phyloP scores from a whole-genome alignment of 371 early-diverging fungal species.

The Circinella umbellata region DNA sequence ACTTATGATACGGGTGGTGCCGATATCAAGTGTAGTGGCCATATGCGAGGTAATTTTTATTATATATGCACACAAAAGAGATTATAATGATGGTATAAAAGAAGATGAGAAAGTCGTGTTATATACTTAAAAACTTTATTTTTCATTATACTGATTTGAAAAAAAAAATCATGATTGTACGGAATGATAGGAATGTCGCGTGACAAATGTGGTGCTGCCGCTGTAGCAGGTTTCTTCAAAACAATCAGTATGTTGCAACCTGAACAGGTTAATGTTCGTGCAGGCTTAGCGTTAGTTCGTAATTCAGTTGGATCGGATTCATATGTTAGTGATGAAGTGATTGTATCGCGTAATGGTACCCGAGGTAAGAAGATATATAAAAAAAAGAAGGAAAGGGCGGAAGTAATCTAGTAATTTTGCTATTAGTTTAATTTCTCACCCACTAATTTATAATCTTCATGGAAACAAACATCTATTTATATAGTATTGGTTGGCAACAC shows the following conservation, averaged over 20 bases:
- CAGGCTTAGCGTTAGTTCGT: constrained; percentile 77
- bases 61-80: not conserved
- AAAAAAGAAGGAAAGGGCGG: too few relatives aligned
- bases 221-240: constrained; percentile 84
- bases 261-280: constrained; percentile 71
- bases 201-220: constrained; percentile 90
- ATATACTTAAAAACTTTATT: too few relatives aligned
- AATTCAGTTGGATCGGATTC: constrained; percentile 84
- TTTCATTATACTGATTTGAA: not conserved
- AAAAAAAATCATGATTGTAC: not conserved
- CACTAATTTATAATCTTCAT: too few relatives aligned
- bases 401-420: too few relatives aligned
- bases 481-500: constrained; percentile 84
- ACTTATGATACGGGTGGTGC: constrained; percentile 93
- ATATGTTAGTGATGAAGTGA: constrained; percentile 84
- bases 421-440: too few relatives aligned
- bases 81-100: too few relatives aligned
- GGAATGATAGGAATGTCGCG: constrained; percentile 71
- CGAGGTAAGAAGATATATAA: constrained; percentile 42
- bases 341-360: constrained; percentile 81
- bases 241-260: constrained; percentile 71
- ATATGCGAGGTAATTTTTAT: constrained; percentile 69
- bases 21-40: constrained; percentile 83
- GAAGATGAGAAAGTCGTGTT: too few relatives aligned
- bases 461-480: not conserved